Percentiles rank a stretch among this genome's conserved stretches.
phyloP scores from a whole-genome alignment of 805 yeast genomes.

The Saccharomycopsis microspora region DNA sequence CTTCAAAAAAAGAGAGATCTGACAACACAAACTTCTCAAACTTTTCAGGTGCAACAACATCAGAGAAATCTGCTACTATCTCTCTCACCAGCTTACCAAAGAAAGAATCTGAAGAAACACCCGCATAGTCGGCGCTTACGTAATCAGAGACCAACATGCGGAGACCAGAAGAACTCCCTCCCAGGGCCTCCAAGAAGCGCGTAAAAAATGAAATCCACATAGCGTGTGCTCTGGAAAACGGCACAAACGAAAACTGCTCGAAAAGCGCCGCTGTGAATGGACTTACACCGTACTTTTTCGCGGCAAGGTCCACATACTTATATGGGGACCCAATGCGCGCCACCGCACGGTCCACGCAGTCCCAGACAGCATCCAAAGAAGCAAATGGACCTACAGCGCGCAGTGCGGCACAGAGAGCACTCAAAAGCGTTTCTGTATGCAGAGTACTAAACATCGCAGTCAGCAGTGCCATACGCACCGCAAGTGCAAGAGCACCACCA shows the following conservation, averaged over 20 bases:
- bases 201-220: slow-evolving; percentile 42
- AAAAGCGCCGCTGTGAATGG: slow-evolving; percentile 45
- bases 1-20: too few species aligned
- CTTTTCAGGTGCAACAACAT: too few species aligned
- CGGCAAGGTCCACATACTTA: slow-evolving; percentile 61
- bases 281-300: slow-evolving; percentile 28
- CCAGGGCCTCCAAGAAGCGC: slow-evolving; percentile 38
- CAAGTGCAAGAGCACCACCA: too few species aligned
- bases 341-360: slow-evolving; percentile 62
- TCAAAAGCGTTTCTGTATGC: too few species aligned
- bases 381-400: too few species aligned
- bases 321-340: slow-evolving; percentile 71
- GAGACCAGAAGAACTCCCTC: slow-evolving; percentile 36
- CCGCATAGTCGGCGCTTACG: not conserved
- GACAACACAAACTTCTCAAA: too few species aligned
- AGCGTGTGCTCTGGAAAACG: slow-evolving; percentile 8
- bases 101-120: too few species aligned
- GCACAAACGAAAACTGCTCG: slow-evolving; percentile 59
- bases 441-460: too few species aligned
- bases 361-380: slow-evolving; percentile 27
- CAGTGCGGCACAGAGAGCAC: too few species aligned
- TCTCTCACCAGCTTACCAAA: too few species aligned
- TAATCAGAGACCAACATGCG: slow-evolving; percentile 6
- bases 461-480: too few species aligned
- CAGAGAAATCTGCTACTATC: too few species aligned